phyloP scores from a whole-genome alignment of 2,329 filamentous ascomycete species.

The Davidsoniella australis region DNA sequence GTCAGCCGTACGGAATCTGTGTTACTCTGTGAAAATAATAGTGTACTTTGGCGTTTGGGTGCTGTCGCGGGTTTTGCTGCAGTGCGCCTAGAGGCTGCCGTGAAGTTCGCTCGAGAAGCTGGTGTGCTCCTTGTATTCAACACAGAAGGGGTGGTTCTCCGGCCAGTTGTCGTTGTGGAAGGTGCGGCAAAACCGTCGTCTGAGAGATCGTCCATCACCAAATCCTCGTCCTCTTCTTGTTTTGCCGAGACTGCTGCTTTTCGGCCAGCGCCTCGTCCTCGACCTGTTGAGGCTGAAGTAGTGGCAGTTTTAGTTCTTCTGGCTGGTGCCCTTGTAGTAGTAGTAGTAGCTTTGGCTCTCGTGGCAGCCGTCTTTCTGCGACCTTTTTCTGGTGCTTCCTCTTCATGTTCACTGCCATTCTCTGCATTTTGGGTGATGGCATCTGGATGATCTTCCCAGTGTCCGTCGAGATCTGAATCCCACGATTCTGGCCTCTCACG shows the following conservation, averaged over 20 bases:
- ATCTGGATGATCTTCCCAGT: slow-evolving; percentile 65
- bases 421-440: slow-evolving; percentile 33
- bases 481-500: slow-evolving; percentile 54
- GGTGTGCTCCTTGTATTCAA: slow-evolving; percentile 6
- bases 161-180: slow-evolving; percentile 15
- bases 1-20: neutral
- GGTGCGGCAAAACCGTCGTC: slow-evolving; percentile 21
- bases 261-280: slow-evolving; percentile 24
- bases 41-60: slow-evolving; percentile 28
- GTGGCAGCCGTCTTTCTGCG: neutral
- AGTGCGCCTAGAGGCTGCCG: slow-evolving; percentile 12
- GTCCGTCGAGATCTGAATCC: slow-evolving; percentile 80
- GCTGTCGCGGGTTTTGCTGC: slow-evolving; percentile 20
- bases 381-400: slow-evolving; percentile 17
- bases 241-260: slow-evolving; percentile 24
- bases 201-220: slow-evolving; percentile 37
- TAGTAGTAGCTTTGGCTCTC: slow-evolving; percentile 21
- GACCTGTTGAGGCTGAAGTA: slow-evolving; percentile 16
- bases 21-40: slow-evolving; percentile 30
- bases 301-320: slow-evolving; percentile 26
- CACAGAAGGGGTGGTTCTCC: too few relatives aligned
- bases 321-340: slow-evolving; percentile 26
- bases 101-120: slow-evolving; percentile 16
- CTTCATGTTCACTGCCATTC: slow-evolving; percentile 32
- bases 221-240: slow-evolving; percentile 25